Conservation (phyloP, 176 grass and related monocot genomes). For the Oryza brachyantha region DNA sequence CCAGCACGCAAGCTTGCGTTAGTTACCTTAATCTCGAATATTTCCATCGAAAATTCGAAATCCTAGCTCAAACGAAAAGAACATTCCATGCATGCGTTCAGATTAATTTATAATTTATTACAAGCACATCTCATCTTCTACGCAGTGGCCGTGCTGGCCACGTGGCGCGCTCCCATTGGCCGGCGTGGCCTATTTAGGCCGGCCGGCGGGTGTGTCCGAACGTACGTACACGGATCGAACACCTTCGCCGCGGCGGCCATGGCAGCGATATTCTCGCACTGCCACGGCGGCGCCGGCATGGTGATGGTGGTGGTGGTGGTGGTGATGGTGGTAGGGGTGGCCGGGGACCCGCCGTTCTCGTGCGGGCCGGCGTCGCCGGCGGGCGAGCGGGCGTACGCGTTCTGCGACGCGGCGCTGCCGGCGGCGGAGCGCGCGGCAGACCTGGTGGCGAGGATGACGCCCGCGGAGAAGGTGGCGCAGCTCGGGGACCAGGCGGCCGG, state of each 20-base stretch:
- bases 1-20: constrained; percentile 34
- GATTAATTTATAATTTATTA: too few species aligned
- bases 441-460: constrained; percentile 50
- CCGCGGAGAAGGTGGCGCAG: constrained; percentile 54
- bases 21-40: neutral
- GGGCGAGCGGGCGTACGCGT: neutral
- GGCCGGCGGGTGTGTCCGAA: too few species aligned
- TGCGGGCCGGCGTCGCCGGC: neutral
- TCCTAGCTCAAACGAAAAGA: constrained; percentile 1
- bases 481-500: constrained; percentile 44
- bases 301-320: too few species aligned
- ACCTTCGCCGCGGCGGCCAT: too few species aligned
- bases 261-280: neutral
- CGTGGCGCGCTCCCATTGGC: neutral
- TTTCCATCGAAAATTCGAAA: neutral
- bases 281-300: neutral
- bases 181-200: neutral
- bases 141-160: neutral
- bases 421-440: constrained; percentile 43
- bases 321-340: neutral
- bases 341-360: neutral
- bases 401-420: constrained; percentile 41
- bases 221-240: too few species aligned
- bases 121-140: neutral
- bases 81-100: neutral